Evolutionary conservation across 1,284 basidiomycete genomes (phyloP).

Genomic region (Agaricales sp.): DNA sequence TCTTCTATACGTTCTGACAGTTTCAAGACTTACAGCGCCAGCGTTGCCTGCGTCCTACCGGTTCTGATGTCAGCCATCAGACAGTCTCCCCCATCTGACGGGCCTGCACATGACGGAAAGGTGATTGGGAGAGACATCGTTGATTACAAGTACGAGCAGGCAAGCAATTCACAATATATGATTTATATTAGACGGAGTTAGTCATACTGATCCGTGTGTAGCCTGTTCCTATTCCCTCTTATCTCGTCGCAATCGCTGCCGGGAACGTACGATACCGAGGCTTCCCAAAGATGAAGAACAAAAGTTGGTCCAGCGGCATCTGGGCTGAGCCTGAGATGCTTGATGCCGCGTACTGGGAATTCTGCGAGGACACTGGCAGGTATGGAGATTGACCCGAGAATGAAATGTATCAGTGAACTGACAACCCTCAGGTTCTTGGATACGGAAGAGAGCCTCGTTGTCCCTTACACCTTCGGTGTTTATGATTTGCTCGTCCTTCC

Average conservation of each 20-base stretch:
- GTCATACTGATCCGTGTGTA: slow-evolving; percentile 25
- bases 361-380: slow-evolving; percentile 75
- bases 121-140: slow-evolving; percentile 61
- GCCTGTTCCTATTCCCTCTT: slow-evolving; percentile 79
- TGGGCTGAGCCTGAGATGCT: slow-evolving; percentile 87
- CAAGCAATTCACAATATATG: too few relatives aligned
- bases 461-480: slow-evolving; percentile 78
- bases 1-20: background rate
- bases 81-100: slow-evolving; percentile 61
- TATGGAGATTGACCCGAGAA: slow-evolving; percentile 17
- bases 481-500: slow-evolving; percentile 93
- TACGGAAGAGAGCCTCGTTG: slow-evolving; percentile 67
- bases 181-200: too few relatives aligned
- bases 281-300: slow-evolving; percentile 51
- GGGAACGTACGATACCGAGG: slow-evolving; percentile 74
- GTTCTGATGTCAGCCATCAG: slow-evolving; percentile 79
- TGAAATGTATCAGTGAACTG: background rate
- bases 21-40: slow-evolving; percentile 65
- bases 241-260: slow-evolving; percentile 80
- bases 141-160: slow-evolving; percentile 63
- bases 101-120: slow-evolving; percentile 56
- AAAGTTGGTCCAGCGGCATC: slow-evolving; percentile 71
- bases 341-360: slow-evolving; percentile 80
- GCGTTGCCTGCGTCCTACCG: slow-evolving; percentile 67
- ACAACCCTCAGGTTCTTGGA: slow-evolving; percentile 50